Evolutionary conservation across 805 yeast species (phyloP).

Genomic region (Scheffersomyces coipomensis): DNA sequence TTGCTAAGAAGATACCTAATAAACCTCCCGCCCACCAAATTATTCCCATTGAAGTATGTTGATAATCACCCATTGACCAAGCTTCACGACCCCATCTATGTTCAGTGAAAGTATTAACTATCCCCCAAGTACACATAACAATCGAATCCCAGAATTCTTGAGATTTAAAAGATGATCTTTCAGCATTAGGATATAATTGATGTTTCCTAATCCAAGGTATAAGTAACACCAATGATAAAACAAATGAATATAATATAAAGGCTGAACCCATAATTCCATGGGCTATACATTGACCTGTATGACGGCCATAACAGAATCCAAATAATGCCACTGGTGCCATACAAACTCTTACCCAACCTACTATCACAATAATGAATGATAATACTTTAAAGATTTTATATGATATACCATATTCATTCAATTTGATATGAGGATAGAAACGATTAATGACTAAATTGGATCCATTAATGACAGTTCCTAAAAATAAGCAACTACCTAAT

Average conservation of each 20-base stretch:
- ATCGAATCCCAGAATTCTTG: constrained; percentile 85
- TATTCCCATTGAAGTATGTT: constrained; percentile 95
- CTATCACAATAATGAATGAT: constrained; percentile 46
- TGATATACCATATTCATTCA: constrained; percentile 36
- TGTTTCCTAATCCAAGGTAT: constrained; percentile 73
- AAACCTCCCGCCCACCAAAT: constrained; percentile 96
- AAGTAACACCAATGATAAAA: constrained; percentile 63
- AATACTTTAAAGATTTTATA: constrained; percentile 37
- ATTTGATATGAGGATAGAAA: constrained; percentile 31
- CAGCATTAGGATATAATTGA: constrained; percentile 11
- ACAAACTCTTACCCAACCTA: constrained; percentile 79
- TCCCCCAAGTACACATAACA: constrained; percentile 86
- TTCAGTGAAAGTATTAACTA: constrained; percentile 92
- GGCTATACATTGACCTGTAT: constrained; percentile 93
- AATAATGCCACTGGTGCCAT: constrained; percentile 81
- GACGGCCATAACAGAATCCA: constrained; percentile 82
- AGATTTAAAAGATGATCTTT: constrained; percentile 31
- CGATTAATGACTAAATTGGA: constrained; percentile 40
- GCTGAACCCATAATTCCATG: constrained; percentile 97
- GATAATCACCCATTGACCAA: constrained; percentile 93
- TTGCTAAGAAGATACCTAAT: constrained; percentile 73
- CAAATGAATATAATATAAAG: constrained; percentile 75
- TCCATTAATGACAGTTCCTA: constrained; percentile 58
- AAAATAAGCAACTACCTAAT: constrained; percentile 46
- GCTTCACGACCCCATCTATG: constrained; percentile 89